Evolutionary conservation across 2,329 filamentous ascomycete species (phyloP), one percentile per base, ranked within the genome.

Genomic region (Cladosporium sp.): DNA sequence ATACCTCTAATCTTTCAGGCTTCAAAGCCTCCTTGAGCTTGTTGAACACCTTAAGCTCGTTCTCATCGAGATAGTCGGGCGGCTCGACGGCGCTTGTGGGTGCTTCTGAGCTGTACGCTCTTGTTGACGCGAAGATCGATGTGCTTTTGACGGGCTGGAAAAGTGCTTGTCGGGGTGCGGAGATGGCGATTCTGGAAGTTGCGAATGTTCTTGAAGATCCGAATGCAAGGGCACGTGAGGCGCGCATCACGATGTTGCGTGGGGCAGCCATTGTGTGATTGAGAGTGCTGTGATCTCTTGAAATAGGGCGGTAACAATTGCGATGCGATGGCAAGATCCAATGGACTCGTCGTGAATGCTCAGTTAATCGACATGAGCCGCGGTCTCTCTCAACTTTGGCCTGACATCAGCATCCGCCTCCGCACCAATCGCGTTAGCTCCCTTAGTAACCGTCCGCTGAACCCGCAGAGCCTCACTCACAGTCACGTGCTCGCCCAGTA

Each of bases 1-100:
- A 58, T 77, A 82, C 82, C 78, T 83, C 79, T 36, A 84, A 76
- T 67, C 78, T 79, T 16, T 74, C 76, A 23, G 82, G 82, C 6
- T 77, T 70, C 51, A 84, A 66, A 36, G 75, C 76, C 21, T 74
- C 71, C 69, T 77, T 79, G 23, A 84, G 74, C 66, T 81, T 80
- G 56, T 80, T 76, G 75, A 84, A 84, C 46, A 84, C 75, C 67
- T 79, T 76, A 62, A 79, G 74, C 69, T 84, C 82, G 65, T 73
- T 74, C 64, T 81, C 79, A 57, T 78, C 77, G 21, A 84, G 77
- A 71, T 81, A 81, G 67, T 82, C 80, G 30, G 82, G 82, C 25
- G 82, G 74, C 70, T 81, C 70, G 25, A 74, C 68, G 57, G 66
- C 26, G 34, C 49, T 56, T 39, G 49, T 16, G 25, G 59, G 49